Evolutionary conservation across 352 stramenopile species (phyloP).

Genomic region (Phytophthora quininea): DNA sequence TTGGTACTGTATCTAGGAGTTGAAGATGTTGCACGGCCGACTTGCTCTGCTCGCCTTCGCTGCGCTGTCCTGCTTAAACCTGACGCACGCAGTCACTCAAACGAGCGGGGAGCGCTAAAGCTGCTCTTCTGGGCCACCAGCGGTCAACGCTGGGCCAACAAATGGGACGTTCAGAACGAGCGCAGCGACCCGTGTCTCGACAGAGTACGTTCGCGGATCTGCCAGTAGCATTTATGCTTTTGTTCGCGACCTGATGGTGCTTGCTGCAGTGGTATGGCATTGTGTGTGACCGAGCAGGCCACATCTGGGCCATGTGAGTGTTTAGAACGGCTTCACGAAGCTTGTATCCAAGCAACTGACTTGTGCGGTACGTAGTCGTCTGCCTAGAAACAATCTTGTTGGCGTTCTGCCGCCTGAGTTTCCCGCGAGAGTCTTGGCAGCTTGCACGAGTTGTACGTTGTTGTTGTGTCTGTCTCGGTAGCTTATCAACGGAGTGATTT

Average conservation of each 20-base stretch:
- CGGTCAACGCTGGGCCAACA: conserved; percentile 49
- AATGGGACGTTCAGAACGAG: conserved; percentile 74
- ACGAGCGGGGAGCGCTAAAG: conserved; percentile 68
- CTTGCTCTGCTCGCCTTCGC: background rate
- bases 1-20: conserved; percentile 22
- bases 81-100: conserved; percentile 23
- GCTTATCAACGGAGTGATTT: background rate
- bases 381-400: conserved; percentile 70
- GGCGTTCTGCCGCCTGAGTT: conserved; percentile 63
- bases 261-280: conserved; percentile 66
- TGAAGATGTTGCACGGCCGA: conserved; percentile 2
- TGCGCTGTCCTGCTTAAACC: conserved; percentile 12
- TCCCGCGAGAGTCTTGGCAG: conserved; percentile 46
- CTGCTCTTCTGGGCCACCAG: conserved; percentile 69
- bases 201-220: conserved; percentile 24
- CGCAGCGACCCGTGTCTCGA: conserved; percentile 67
- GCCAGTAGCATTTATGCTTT: background rate
- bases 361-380: conserved; percentile 23
- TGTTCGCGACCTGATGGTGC: background rate
- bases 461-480: background rate
- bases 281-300: conserved; percentile 52
- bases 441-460: conserved; percentile 61
- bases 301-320: conserved; percentile 63
- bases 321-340: background rate
- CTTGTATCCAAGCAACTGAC: too few species aligned